These are phyloP conservation scores for Euphorbia celastroides DNA, from an alignment of 441 rosid genomes.

Conservation along the genomic window DNA sequence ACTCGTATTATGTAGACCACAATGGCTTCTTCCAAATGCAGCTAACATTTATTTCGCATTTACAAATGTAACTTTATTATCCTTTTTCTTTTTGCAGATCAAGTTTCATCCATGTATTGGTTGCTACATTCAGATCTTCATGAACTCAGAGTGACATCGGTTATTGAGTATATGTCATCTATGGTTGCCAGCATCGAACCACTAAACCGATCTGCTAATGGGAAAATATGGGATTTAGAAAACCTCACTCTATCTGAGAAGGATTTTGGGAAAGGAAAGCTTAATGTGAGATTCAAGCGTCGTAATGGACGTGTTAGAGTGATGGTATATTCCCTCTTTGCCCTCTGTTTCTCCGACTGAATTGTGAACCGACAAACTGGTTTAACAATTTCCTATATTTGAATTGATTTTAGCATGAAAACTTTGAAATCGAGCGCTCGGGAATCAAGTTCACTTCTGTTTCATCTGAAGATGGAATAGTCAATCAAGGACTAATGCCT, in stretches of 20 bases:
- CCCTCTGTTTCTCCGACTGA: not conserved
- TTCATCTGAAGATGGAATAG: conserved; percentile 37
- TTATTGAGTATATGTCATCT: conserved; percentile 74
- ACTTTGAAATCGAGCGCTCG: conserved; percentile 44
- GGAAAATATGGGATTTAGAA: conserved; percentile 43
- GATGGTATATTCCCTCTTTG: conserved; percentile 37
- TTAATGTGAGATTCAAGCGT: conserved; percentile 67
- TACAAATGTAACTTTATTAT: not conserved
- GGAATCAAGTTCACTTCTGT: conserved; percentile 59
- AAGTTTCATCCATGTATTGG: conserved; percentile 67
- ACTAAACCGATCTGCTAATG: conserved; percentile 31
- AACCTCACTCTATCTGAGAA: conserved; percentile 41
- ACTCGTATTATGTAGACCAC: not conserved
- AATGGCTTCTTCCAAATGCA: not conserved
- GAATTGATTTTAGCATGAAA: conserved; percentile 51
- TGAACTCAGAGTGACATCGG: conserved; percentile 47
- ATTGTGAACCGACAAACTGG: conserved; percentile 10
- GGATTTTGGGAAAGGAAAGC: conserved; percentile 51
- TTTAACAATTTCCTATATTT: conserved; percentile 10
- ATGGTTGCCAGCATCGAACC: conserved; percentile 68
- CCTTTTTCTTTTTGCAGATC: conserved; percentile 41
- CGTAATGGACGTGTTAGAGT: conserved; percentile 83
- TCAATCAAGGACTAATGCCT: conserved; percentile 57
- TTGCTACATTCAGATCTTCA: conserved; percentile 72
- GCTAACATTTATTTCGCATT: not conserved